Evolutionary conservation across 129 eudicot genomes (phyloP), one percentile per base, ranked within the genome.

Genomic region (Flaveria sonorensis): DNA sequence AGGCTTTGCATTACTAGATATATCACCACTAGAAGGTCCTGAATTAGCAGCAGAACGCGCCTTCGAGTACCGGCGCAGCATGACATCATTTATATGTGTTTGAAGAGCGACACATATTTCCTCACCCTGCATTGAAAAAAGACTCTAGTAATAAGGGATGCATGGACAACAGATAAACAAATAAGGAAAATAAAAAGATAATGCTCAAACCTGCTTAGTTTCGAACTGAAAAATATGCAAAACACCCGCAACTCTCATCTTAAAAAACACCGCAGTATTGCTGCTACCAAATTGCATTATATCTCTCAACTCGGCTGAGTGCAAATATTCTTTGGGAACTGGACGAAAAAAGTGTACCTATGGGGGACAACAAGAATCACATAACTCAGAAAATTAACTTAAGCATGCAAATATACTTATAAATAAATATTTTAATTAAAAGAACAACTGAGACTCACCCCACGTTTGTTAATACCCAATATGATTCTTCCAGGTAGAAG

Each of bases 281-380:
- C 99, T 95, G 88, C 99, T 95, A 47, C 99, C 99, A 71, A 95
- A 95, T 82, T 95, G 99, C 99, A 95, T 95, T 77, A 95, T 92
- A 81, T 95, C 99, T 83, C 99, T 92, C 52, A 95, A 71, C 77
- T 95, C 99, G 12, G 99, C 97, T 26, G 99, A 95, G 81, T 95
- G 99, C 72, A 95, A 56, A 89, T 95, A 95, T 67, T 95, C 99
- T 77, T 89, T 95, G 11, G 97, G 99, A 72, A 95, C 97, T 2
- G 99, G 99, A 43, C 99, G 99, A 48, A 95, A 95, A 87, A 95
- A 95, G 74, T 95, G 99, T 86, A 95, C 99, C 99, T 95, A 52
- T 28, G 8, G 70, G 2, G 70, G 68, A 73, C 36, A 55, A 79
- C 39, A 64, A 65, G 30, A 71, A 71, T 59, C 43, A 42, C 16